Percentiles rank a stretch among this genome's conserved stretches.
Evolutionary conservation across 768 basidiomycete species (phyloP).

Genomic region (Boletus eberwhitei): DNA sequence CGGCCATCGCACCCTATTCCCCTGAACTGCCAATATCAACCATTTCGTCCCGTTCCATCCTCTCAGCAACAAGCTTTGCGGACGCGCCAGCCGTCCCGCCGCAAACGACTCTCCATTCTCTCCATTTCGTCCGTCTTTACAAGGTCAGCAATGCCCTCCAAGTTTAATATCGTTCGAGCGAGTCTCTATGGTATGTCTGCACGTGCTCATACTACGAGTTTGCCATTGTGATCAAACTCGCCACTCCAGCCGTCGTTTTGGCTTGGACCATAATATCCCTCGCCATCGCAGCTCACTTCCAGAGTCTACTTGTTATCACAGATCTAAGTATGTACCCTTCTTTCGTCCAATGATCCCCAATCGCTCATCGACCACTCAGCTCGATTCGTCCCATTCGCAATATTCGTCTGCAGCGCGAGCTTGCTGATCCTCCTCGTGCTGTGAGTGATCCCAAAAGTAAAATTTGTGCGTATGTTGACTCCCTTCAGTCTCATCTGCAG

Average conservation of each 20-base stretch:
- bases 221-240: constrained; percentile 5
- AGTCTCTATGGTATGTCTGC: constrained; percentile 59
- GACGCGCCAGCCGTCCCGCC: constrained; percentile 32
- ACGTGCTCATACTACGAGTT: background rate
- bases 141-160: constrained; percentile 55
- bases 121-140: constrained; percentile 31
- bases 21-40: constrained; percentile 24
- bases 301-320: constrained; percentile 63
- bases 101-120: constrained; percentile 32
- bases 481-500: constrained; percentile 57
- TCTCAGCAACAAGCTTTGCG: constrained; percentile 20
- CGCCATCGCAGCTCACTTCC: constrained; percentile 77
- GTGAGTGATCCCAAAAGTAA: constrained; percentile 39
- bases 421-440: constrained; percentile 64
- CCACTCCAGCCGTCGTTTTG: constrained; percentile 53
- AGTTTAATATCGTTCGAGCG: constrained; percentile 67
- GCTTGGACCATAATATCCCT: constrained; percentile 77
- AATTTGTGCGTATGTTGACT: constrained; percentile 1
- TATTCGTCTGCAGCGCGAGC: constrained; percentile 74
- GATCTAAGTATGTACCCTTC: constrained; percentile 64
- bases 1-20: constrained; percentile 21
- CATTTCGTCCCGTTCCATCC: constrained; percentile 18
- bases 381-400: constrained; percentile 82
- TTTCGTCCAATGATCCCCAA: background rate
- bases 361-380: constrained; percentile 40